These are phyloP conservation scores for Nemania diffusa DNA, from an alignment of 2,329 filamentous ascomycete species.

Conservation along the genomic window DNA sequence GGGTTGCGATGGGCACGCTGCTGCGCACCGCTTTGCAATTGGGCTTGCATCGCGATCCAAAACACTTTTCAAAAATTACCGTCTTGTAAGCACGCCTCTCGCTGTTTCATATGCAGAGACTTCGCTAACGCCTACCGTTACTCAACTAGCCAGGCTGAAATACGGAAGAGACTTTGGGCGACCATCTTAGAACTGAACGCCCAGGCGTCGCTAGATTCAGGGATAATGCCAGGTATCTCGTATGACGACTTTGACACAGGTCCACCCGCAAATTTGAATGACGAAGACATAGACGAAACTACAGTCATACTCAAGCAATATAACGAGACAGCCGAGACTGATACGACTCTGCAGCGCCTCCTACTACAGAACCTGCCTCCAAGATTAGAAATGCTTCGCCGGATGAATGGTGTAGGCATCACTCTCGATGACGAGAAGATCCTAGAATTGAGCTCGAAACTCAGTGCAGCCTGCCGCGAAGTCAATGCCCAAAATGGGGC, in stretches of 20 bases:
- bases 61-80: constrained; percentile 49
- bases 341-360: constrained; percentile 20
- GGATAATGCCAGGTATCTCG: constrained; percentile 58
- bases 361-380: constrained; percentile 13
- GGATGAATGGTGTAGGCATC: constrained; percentile 17
- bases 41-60: constrained; percentile 62
- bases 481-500: neutral
- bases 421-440: constrained; percentile 12
- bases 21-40: constrained; percentile 60
- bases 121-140: neutral
- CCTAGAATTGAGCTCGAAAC: constrained; percentile 19
- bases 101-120: too few relatives aligned
- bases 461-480: constrained; percentile 13
- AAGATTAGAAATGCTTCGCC: constrained; percentile 19
- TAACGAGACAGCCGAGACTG: constrained; percentile 3
- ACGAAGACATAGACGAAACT: constrained; percentile 48
- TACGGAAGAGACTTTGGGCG: constrained; percentile 63
- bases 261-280: constrained; percentile 61
- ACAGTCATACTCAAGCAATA: neutral
- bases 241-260: constrained; percentile 60
- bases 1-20: constrained; percentile 58
- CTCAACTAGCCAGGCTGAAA: constrained; percentile 51
- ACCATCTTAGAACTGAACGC: constrained; percentile 61
- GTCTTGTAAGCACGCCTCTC: constrained; percentile 38
- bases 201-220: constrained; percentile 58